phyloP scores from a whole-genome alignment of 768 basidiomycete genomes.

The Tulasnella sp. region DNA sequence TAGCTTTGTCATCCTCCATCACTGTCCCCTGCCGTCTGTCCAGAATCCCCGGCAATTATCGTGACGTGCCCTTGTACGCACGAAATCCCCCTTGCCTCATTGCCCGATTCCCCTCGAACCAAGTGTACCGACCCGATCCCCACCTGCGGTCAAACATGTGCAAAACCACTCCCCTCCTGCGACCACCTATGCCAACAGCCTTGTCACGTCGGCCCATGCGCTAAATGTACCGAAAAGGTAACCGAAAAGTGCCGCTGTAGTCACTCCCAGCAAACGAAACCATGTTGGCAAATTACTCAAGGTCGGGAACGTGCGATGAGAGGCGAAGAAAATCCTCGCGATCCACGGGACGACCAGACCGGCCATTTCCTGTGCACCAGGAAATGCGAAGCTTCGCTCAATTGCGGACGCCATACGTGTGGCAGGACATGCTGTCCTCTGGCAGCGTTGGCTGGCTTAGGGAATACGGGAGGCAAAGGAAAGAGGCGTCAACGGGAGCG shows the following conservation, averaged over 20 bases:
- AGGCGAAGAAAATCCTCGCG: not conserved
- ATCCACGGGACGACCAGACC: conserved; percentile 25
- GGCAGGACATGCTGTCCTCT: conserved; percentile 79
- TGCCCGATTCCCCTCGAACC: conserved; percentile 36
- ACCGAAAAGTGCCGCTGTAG: conserved; percentile 83
- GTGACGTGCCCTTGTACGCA: conserved; percentile 71
- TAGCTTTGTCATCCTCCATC: conserved; percentile 63
- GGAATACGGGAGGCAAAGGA: conserved; percentile 43
- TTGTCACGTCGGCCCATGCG: conserved; percentile 74
- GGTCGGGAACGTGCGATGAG: not conserved
- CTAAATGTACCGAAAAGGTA: conserved; percentile 59
- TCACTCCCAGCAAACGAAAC: conserved; percentile 2
- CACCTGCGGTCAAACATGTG: conserved; percentile 59
- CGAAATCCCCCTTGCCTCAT: conserved; percentile 39
- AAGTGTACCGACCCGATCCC: conserved; percentile 37
- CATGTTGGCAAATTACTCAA: conserved; percentile 12
- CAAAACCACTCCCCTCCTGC: conserved; percentile 50
- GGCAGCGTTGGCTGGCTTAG: conserved; percentile 40
- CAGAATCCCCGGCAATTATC: conserved; percentile 54
- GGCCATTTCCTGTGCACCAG: conserved; percentile 63
- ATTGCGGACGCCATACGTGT: conserved; percentile 83
- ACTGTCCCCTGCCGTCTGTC: conserved; percentile 45
- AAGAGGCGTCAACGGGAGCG: conserved; percentile 43
- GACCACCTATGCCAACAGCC: conserved; percentile 53
- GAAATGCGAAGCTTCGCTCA: conserved; percentile 61